A percentile compares a stretch with the other conserved stretches of the same genome.
Conservation (phyloP, 345 rosid genomes). For the Orychophragmus violaceus region DNA sequence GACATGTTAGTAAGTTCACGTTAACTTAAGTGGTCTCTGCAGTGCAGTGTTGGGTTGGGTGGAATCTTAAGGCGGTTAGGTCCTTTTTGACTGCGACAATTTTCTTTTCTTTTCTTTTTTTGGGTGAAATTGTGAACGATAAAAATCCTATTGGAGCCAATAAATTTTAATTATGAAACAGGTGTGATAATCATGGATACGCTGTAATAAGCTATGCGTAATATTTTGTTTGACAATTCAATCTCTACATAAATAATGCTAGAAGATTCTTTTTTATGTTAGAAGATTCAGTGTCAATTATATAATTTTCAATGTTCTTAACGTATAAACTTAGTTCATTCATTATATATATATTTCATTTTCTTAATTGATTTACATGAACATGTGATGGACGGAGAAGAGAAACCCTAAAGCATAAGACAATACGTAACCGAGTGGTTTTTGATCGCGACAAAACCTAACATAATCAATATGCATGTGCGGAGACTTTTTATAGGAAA, state of each 20-base stretch:
- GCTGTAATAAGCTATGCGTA: no score
- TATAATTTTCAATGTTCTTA: no score
- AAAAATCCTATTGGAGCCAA: neutral
- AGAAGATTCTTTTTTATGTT: no score
- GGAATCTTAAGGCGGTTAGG: conserved; percentile 20
- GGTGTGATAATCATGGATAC: neutral
- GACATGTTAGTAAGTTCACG: conserved; percentile 2
- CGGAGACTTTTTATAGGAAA: neutral
- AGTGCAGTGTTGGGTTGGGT: conserved; percentile 17
- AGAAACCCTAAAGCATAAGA: no score
- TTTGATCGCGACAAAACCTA: neutral
- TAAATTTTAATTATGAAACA: neutral
- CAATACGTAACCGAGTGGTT: no score
- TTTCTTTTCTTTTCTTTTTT: neutral
- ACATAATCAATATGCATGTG: conserved; percentile 11
- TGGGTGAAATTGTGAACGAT: neutral
- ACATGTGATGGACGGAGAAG: neutral
- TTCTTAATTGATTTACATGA: neutral
- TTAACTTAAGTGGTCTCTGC: conserved; percentile 13
- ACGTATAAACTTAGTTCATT: no score
- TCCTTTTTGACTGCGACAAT: conserved; percentile 15
- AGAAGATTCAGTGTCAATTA: no score
- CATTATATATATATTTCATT: neutral
- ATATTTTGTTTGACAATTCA: no score
- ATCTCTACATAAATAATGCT: no score